Evolutionary conservation across 169 alveolate genomes (phyloP).

Genomic region (Plasmodium chabaudi): DNA sequence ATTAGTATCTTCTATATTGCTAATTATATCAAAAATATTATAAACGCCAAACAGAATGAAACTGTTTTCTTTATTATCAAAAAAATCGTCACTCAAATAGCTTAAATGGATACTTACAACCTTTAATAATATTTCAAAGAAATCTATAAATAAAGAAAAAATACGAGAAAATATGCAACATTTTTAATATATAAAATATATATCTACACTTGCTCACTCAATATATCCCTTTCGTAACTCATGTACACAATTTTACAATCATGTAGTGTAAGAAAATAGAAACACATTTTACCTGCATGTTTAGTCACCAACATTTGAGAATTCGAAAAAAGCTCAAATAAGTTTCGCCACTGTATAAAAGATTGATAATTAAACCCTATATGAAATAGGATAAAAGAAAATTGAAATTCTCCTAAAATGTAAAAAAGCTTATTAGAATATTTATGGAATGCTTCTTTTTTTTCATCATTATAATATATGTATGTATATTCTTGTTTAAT

Average conservation of each 20-base stretch:
- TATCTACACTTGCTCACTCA: neutral
- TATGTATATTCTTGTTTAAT: conserved; percentile 76
- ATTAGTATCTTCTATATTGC: conserved; percentile 11
- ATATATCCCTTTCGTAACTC: neutral
- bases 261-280: too few species aligned
- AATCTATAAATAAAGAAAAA: conserved; percentile 35
- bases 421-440: conserved; percentile 70
- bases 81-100: conserved; percentile 72
- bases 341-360: conserved; percentile 68
- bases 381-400: conserved; percentile 70
- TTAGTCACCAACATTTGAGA: conserved; percentile 55
- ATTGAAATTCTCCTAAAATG: conserved; percentile 75
- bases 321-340: conserved; percentile 60
- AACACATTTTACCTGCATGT: conserved; percentile 14
- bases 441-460: conserved; percentile 42
- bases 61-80: conserved; percentile 72
- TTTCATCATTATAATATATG: conserved; percentile 66
- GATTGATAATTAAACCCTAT: conserved; percentile 72
- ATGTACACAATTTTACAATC: neutral
- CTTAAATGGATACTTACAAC: conserved; percentile 36
- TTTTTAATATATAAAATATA: neutral
- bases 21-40: conserved; percentile 68
- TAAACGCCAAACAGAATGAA: conserved; percentile 74
- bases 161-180: neutral
- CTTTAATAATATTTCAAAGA: conserved; percentile 59